Evolutionary conservation across 2,329 filamentous ascomycete species (phyloP).

Genomic region (Beauveria brongniartii): DNA sequence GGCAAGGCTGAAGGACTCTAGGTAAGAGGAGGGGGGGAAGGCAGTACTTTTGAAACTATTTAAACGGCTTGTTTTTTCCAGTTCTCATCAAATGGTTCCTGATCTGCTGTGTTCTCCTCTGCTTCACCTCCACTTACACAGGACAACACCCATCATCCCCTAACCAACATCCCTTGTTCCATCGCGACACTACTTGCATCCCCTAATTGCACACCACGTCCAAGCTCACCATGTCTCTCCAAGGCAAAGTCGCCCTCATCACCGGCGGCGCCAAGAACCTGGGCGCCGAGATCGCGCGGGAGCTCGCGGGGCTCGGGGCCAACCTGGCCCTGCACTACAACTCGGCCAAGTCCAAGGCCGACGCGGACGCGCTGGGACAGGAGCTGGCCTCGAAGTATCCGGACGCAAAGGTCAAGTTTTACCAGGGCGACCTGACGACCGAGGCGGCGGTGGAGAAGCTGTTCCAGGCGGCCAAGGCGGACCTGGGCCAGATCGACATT

Average conservation of each 20-base stretch:
- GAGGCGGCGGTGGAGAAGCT: constrained; percentile 30
- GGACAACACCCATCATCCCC: not conserved
- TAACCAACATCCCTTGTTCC: not conserved
- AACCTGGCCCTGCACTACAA: constrained; percentile 52
- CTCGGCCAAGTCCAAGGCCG: constrained; percentile 29
- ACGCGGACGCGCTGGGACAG: constrained; percentile 27
- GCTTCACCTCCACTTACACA: not conserved
- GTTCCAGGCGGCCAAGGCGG: constrained; percentile 30
- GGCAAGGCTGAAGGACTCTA: not conserved
- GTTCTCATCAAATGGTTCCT: not conserved
- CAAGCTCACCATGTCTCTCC: constrained; percentile 23
- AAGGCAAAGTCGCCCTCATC: constrained; percentile 39
- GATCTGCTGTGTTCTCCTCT: not conserved
- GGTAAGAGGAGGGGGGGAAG: not conserved
- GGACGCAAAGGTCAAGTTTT: constrained; percentile 27
- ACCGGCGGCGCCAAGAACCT: constrained; percentile 52
- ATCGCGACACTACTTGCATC: not conserved
- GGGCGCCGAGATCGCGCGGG: constrained; percentile 49
- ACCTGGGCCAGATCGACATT: constrained; percentile 39
- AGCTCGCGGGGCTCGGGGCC: constrained; percentile 47
- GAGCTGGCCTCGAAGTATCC: constrained; percentile 27
- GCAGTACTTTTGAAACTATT: not conserved
- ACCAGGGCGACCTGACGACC: constrained; percentile 35
- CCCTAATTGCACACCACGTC: too few relatives aligned
- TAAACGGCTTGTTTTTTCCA: not conserved